Evolutionary conservation across 495 filamentous ascomycete species (phyloP), one percentile per base, ranked within the genome.

Genomic region (Venustampulla echinocandica): DNA sequence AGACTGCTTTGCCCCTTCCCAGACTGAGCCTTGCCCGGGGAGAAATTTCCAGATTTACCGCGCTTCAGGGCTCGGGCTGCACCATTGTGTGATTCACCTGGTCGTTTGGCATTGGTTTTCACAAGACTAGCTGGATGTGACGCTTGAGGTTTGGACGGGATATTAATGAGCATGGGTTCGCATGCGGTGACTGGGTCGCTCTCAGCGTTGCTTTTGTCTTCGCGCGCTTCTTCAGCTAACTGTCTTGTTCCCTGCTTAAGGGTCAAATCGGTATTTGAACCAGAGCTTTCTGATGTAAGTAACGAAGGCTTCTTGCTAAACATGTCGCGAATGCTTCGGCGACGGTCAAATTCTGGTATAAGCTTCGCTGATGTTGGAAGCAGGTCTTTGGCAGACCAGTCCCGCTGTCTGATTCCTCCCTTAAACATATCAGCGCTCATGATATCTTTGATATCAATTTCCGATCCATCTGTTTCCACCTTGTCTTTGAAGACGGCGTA

Each of bases 251-350:
- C 4, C 15, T 17, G n/a, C 17, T n/a, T 30, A 7, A 30, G 27
- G 7, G 27, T 14, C 23, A 9, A 18, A 11, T 17, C 37, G 11
- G 7, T 23, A 22, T 20, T 22, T 20, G 37, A 21, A 6, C 20
- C 17, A n/a, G 51, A 52, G 19, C 39, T 49, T 39, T 54, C 51
- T 25, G 14, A 15, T 20, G 34, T 44, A 15, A 9, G 15, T 25
- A 58, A 24, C 18, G 46, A 24, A 2, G 46, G 46, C 23, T 50
- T 53, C 41, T 46, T 87, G 27, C 68, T 73, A 53, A 97, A 95
- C 90, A 97, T 95, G 50, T 95, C 89, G 47, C 84, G 88, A 57
- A 97, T 95, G 56, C 68, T 95, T 50, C 79, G 74, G 2, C 90
- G 80, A 37, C 79, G 80, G 50, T 87, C 77, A 51, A 95, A 97